Evolutionary conservation across 1,284 basidiomycete species (phyloP).

Genomic region (Irpex sp.): DNA sequence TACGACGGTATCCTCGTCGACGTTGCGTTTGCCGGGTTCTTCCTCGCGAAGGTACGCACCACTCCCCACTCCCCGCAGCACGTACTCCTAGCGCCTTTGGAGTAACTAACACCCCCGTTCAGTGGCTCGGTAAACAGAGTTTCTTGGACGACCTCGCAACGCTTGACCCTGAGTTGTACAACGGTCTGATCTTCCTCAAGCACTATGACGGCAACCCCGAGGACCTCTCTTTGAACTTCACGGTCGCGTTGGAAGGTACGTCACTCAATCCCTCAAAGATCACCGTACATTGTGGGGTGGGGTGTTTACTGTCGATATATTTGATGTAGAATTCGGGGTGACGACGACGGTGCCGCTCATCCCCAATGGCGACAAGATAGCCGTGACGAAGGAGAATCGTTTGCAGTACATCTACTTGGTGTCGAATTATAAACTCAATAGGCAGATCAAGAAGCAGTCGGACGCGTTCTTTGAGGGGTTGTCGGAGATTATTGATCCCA

Average conservation of each 20-base stretch:
- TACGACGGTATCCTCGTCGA: constrained; percentile 98
- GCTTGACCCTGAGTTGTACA: constrained; percentile 90
- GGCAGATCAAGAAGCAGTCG: constrained; percentile 85
- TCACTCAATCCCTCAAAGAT: constrained; percentile 4
- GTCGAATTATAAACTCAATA: constrained; percentile 84
- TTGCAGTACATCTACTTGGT: constrained; percentile 89
- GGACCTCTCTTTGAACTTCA: constrained; percentile 89
- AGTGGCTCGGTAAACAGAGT: constrained; percentile 88
- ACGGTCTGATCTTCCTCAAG: constrained; percentile 89
- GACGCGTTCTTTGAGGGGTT: constrained; percentile 83
- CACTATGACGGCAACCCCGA: constrained; percentile 87
- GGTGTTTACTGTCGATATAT: background rate
- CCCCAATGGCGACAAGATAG: constrained; percentile 76
- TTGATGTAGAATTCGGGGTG: constrained; percentile 73
- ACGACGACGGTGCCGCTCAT: constrained; percentile 78
- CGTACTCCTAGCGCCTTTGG: background rate
- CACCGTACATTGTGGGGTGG: background rate
- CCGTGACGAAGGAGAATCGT: constrained; percentile 88
- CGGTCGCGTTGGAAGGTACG: constrained; percentile 80
- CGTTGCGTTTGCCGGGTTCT: constrained; percentile 93
- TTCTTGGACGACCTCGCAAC: constrained; percentile 89
- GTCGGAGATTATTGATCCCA: constrained; percentile 82
- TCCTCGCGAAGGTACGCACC: constrained; percentile 74
- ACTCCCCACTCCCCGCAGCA: constrained; percentile 14
- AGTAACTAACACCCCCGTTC: background rate